phyloP scores from a whole-genome alignment of 1,139 yeast genomes.

The Taiozyma sp. region DNA sequence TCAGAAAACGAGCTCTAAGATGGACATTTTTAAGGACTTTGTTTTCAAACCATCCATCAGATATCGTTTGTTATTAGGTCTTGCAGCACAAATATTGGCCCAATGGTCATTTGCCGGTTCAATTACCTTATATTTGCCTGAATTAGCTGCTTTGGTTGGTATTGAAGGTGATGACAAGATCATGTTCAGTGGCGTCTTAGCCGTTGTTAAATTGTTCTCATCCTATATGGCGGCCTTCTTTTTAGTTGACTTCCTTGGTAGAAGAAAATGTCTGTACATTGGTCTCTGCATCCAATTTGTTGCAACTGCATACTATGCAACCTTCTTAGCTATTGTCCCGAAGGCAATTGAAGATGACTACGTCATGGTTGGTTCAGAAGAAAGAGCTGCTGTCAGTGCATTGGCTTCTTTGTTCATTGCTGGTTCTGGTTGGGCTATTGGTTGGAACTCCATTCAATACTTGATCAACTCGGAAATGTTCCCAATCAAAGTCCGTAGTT shows the following conservation, averaged over 20 bases:
- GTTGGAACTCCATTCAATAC: slow-evolving; percentile 57
- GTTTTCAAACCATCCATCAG: slow-evolving; percentile 38
- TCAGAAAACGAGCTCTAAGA: slow-evolving; percentile 31
- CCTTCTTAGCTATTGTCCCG: slow-evolving; percentile 44
- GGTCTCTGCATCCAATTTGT: slow-evolving; percentile 35
- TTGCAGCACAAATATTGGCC: slow-evolving; percentile 45
- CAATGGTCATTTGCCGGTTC: slow-evolving; percentile 66
- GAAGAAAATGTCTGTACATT: slow-evolving; percentile 39
- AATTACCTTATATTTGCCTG: slow-evolving; percentile 51
- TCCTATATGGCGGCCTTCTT: slow-evolving; percentile 41
- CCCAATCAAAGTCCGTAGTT: slow-evolving; percentile 49
- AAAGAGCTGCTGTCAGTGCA: slow-evolving; percentile 44
- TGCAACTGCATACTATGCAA: slow-evolving; percentile 35
- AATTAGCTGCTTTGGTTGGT: slow-evolving; percentile 48
- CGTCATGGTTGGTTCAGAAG: slow-evolving; percentile 29
- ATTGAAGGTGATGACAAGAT: slow-evolving; percentile 36
- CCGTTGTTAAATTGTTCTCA: slow-evolving; percentile 42
- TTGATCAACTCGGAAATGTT: slow-evolving; percentile 55
- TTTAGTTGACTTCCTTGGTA: slow-evolving; percentile 42
- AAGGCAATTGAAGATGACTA: slow-evolving; percentile 33
- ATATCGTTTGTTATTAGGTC: slow-evolving; percentile 43
- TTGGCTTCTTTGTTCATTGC: slow-evolving; percentile 47
- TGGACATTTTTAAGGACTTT: slow-evolving; percentile 32
- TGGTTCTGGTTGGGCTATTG: slow-evolving; percentile 62
- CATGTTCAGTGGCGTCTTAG: slow-evolving; percentile 52